Conservation (phyloP, 306 rosid species). For the Castanospermum australe region DNA sequence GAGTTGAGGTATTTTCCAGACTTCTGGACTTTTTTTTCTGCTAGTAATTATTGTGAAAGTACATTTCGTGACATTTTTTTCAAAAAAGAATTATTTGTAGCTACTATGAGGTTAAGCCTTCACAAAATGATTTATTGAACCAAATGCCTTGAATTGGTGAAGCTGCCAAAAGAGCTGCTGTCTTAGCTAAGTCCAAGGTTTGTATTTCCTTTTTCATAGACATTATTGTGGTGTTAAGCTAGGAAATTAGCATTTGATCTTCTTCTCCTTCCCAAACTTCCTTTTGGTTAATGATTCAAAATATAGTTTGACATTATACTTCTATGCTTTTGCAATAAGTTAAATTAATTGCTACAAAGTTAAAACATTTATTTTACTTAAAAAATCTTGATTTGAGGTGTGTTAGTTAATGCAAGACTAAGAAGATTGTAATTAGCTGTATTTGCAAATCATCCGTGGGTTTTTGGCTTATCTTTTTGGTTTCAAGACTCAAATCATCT, state of each 20-base stretch:
- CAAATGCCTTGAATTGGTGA: slow-evolving; percentile 36
- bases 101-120: slow-evolving; percentile 40
- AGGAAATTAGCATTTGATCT: not conserved
- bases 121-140: slow-evolving; percentile 33
- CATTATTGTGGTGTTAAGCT: not conserved
- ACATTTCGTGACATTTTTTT: not conserved
- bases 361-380: not conserved
- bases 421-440: not conserved
- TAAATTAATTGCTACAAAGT: not conserved
- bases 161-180: slow-evolving; percentile 36
- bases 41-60: not conserved
- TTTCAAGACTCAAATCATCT: not conserved
- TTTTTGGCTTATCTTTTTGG: not conserved
- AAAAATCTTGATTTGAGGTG: not conserved
- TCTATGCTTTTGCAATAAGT: not conserved
- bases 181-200: slow-evolving; percentile 59
- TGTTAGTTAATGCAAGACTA: not conserved
- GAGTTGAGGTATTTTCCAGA: slow-evolving; percentile 53
- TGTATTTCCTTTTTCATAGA: slow-evolving; percentile 22
- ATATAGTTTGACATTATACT: not conserved
- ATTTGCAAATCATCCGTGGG: not conserved
- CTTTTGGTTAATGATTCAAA: not conserved
- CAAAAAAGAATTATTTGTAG: slow-evolving; percentile 47
- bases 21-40: not conserved
- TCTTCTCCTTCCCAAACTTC: not conserved